Conservation (phyloP, 2,329 filamentous ascomycete species). For the Talaromyces sp. region DNA sequence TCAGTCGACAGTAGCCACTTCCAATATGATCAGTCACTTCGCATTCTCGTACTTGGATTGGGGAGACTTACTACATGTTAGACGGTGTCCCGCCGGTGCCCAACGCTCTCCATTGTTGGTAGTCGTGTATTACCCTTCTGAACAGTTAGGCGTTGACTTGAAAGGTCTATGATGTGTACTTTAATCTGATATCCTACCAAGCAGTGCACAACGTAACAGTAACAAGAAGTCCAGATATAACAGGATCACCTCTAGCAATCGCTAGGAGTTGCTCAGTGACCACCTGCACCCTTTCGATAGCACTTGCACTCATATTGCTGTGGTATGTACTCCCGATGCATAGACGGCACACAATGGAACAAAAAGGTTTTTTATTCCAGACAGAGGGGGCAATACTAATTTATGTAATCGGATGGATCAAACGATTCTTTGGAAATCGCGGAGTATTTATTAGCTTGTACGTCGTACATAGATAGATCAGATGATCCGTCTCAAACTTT, state of each 20-base stretch:
- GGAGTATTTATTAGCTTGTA: neutral
- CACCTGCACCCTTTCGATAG: neutral
- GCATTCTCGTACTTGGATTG: neutral
- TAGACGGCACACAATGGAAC: too few species aligned
- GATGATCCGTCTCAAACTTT: neutral
- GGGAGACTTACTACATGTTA: slow-evolving; percentile 10
- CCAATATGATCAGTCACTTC: neutral
- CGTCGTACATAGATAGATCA: neutral
- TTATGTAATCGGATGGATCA: neutral
- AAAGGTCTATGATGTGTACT: neutral
- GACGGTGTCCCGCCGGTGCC: slow-evolving; percentile 15
- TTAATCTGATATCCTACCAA: neutral
- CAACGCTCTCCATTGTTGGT: slow-evolving; percentile 13
- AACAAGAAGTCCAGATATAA: neutral
- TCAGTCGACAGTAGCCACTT: slow-evolving; percentile 17
- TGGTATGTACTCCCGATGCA: too few species aligned
- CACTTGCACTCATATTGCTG: neutral
- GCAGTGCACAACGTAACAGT: neutral
- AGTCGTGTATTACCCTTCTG: slow-evolving; percentile 13
- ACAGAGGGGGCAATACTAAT: neutral
- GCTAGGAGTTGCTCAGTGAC: neutral
- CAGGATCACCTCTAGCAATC: neutral
- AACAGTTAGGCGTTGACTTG: neutral
- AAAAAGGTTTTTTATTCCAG: too few species aligned
- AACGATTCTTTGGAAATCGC: neutral